phyloP scores from a whole-genome alignment of 805 yeast genomes.

The Ogataea allantospora region DNA sequence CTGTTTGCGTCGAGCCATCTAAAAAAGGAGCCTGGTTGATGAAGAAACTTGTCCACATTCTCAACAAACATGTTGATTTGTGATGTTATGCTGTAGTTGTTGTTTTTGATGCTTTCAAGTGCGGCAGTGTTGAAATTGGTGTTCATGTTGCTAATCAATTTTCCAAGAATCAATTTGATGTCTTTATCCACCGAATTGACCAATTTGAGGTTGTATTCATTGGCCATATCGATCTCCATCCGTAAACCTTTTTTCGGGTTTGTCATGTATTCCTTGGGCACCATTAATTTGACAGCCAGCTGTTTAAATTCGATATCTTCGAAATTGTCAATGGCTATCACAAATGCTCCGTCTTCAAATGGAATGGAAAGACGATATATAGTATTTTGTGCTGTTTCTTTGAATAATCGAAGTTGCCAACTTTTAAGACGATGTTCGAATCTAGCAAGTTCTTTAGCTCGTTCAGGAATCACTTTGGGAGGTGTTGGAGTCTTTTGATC shows the following conservation, averaged over 20 bases:
- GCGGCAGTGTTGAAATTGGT: slow-evolving; percentile 30
- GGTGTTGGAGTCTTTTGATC: slow-evolving; percentile 13
- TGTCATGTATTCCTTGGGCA: slow-evolving; percentile 28
- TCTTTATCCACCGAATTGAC: slow-evolving; percentile 31
- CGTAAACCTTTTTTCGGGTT: slow-evolving; percentile 28
- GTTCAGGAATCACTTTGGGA: slow-evolving; percentile 15
- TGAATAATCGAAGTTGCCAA: slow-evolving; percentile 24
- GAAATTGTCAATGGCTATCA: slow-evolving; percentile 32
- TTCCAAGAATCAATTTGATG: slow-evolving; percentile 32
- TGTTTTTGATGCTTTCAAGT: neutral
- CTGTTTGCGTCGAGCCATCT: slow-evolving; percentile 27
- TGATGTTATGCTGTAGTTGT: slow-evolving; percentile 21
- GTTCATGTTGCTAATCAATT: slow-evolving; percentile 31
- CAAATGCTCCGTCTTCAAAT: slow-evolving; percentile 28
- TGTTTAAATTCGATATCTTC: slow-evolving; percentile 27
- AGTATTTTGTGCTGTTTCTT: slow-evolving; percentile 30
- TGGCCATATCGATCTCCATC: slow-evolving; percentile 35
- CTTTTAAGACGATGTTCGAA: slow-evolving; percentile 29
- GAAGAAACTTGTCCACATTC: slow-evolving; percentile 35
- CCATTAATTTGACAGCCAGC: slow-evolving; percentile 29
- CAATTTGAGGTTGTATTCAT: slow-evolving; percentile 26
- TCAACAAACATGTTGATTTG: slow-evolving; percentile 34
- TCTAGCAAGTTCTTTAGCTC: slow-evolving; percentile 13
- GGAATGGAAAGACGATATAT: slow-evolving; percentile 29
- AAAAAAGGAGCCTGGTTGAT: slow-evolving; percentile 27